A percentile compares a stretch with the other conserved stretches of the same genome.
These are phyloP conservation scores for Capronia epimyces DNA, from an alignment of 2,329 filamentous ascomycete genomes.

Conservation along the genomic window DNA sequence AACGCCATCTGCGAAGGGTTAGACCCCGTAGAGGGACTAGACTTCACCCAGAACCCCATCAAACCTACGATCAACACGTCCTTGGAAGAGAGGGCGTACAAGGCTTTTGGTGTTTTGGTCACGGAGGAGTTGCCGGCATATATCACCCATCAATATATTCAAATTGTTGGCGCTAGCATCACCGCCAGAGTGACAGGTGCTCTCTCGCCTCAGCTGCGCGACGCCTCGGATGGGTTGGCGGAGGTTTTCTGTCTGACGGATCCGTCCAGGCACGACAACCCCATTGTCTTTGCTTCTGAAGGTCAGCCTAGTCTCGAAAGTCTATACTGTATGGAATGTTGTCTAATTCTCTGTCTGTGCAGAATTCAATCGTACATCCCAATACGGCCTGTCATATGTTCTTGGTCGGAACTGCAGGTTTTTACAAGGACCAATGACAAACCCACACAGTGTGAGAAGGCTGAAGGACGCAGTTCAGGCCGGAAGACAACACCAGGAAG, in stretches of 20 bases:
- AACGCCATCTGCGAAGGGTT: constrained; percentile 62
- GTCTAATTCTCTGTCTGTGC: constrained; percentile 8
- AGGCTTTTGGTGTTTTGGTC: constrained; percentile 60
- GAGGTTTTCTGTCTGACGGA: constrained; percentile 75
- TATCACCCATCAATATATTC: constrained; percentile 62
- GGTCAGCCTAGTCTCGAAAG: constrained; percentile 41
- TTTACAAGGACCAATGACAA: constrained; percentile 68
- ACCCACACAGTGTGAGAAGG: constrained; percentile 56
- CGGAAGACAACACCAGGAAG: constrained; percentile 66
- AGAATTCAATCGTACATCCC: constrained; percentile 70
- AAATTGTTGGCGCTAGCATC: constrained; percentile 65
- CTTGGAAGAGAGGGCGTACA: constrained; percentile 58
- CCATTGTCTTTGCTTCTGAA: constrained; percentile 71
- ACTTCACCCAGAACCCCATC: constrained; percentile 50
- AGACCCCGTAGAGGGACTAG: constrained; percentile 50
- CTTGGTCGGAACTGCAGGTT: constrained; percentile 74
- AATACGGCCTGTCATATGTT: constrained; percentile 67
- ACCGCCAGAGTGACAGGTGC: constrained; percentile 63
- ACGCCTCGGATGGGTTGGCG: constrained; percentile 67
- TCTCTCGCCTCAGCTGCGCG: constrained; percentile 57
- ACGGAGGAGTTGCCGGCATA: constrained; percentile 67
- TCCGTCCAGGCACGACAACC: constrained; percentile 66
- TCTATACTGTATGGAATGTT: background rate
- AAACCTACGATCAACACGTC: constrained; percentile 53
- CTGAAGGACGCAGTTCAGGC: constrained; percentile 56